Percentiles rank a stretch among this genome's conserved stretches.
Conservation (phyloP, 2,329 filamentous ascomycete species). For the Fusarium oxysporum region DNA sequence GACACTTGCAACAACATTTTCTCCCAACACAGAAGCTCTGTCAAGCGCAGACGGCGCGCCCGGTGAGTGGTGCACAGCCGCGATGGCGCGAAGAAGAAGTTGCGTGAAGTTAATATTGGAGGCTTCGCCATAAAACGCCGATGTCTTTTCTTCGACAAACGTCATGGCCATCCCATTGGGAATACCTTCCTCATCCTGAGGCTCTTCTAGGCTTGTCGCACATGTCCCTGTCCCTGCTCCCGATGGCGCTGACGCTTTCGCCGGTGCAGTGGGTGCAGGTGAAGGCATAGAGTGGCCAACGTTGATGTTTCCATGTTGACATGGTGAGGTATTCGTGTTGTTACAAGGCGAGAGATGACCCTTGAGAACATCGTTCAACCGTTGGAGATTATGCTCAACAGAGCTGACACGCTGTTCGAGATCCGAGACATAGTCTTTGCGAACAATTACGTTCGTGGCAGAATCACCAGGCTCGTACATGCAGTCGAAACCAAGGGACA, state of each 20-base stretch:
- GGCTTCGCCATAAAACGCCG: not conserved
- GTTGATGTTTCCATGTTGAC: not conserved
- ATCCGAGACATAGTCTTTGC: not conserved
- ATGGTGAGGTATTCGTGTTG: not conserved
- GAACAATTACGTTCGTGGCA: not conserved
- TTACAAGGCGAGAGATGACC: not conserved
- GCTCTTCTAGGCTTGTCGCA: not conserved
- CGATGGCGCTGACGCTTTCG: not conserved
- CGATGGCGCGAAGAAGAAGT: not conserved
- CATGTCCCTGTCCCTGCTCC: not conserved
- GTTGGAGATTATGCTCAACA: not conserved
- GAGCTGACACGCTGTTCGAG: not conserved
- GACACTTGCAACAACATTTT: not conserved
- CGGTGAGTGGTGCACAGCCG: not conserved
- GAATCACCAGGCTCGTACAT: not conserved
- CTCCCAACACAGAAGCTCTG: not conserved
- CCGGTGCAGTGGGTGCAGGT: not conserved
- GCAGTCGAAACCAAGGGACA: not conserved
- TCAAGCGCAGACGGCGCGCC: not conserved
- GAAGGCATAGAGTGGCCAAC: not conserved
- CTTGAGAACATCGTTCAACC: not conserved
- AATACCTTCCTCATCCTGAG: not conserved
- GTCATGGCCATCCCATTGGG: constrained; percentile 3
- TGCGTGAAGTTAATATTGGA: not conserved
- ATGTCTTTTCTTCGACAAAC: not conserved